Base-by-base conservation (phyloP, 257 asterid genomes). In the Echites panduratus region DNA sequence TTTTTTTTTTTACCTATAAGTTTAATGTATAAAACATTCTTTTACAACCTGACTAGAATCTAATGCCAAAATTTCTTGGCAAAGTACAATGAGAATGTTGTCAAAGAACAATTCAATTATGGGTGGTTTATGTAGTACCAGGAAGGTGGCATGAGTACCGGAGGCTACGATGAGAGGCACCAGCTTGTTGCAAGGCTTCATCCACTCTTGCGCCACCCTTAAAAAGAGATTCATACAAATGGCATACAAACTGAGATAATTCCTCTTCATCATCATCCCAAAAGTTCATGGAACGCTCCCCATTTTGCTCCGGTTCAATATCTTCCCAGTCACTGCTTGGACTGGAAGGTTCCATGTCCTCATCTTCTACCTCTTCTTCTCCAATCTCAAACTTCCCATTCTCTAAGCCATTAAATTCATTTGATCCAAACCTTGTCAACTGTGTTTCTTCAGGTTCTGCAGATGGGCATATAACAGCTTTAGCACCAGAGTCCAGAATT, bases 251-350 rank as follows among this genome's bases (percentile, higher is more conserved):
- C 75, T 86, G 91, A 73, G 96, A 86, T 80, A 92, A 66, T 61
- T 92, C 93, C 75, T 93, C 96, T 86, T 95, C 98, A 19, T 90
- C 95, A 27, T 94, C 95, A 26, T 95, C 98, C 98, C 96, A 95
- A 57, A 84, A 78, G 64, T 65, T 75, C 66, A 70, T 74, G 0
- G 91, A 62, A 6, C 49, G 84, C 64, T 83, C 92, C 73, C 84
- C 96, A 11, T 62, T 75, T 79, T 82, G 87, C 50, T 90, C 98
- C 0, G 88, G 90, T 52, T 91, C 97, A 63, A 90, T 90, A 38
- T 91, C 97, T 74, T 95, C 99, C 99, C 99, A 95, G 68, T 95
- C 99, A 73, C 97, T 92, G 13, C 70, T 78, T 35, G 97, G 95
- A 74, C 97, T 88, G 44, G 82, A 20, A 47, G 95, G 91, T 69